Evolutionary conservation across 257 asterid species (phyloP).

Genomic region (Ajuga chamaepitys): DNA sequence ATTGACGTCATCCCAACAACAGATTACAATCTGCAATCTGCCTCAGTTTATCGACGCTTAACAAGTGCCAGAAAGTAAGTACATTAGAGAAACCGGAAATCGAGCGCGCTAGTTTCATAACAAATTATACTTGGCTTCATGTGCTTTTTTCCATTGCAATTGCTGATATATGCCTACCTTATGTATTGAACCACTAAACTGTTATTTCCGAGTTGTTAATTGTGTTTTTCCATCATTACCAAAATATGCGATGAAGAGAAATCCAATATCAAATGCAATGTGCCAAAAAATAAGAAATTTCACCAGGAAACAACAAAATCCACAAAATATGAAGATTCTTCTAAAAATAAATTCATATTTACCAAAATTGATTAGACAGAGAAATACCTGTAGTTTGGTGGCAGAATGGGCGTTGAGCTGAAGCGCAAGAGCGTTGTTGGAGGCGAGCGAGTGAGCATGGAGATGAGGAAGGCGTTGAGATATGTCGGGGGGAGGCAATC

Average conservation of each 20-base stretch:
- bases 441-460: constrained; percentile 95
- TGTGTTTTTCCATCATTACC: neutral
- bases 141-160: neutral
- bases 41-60: neutral
- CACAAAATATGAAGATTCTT: neutral
- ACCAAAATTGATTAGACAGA: neutral
- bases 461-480: constrained; percentile 92
- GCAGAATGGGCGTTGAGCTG: constrained; percentile 90
- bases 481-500: constrained; percentile 93
- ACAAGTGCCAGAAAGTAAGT: neutral
- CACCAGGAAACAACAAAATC: neutral
- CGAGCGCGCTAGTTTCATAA: neutral
- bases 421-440: constrained; percentile 78
- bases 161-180: neutral
- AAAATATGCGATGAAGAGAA: neutral
- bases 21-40: neutral
- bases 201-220: neutral
- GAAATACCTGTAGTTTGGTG: constrained; percentile 66
- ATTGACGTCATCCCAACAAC: neutral
- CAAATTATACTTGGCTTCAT: neutral
- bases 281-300: neutral
- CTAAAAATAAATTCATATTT: neutral
- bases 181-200: neutral
- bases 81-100: neutral
- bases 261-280: neutral